These are phyloP conservation scores for Zasmidium angulare DNA, from an alignment of 2,329 filamentous ascomycete species.

Conservation along the genomic window DNA sequence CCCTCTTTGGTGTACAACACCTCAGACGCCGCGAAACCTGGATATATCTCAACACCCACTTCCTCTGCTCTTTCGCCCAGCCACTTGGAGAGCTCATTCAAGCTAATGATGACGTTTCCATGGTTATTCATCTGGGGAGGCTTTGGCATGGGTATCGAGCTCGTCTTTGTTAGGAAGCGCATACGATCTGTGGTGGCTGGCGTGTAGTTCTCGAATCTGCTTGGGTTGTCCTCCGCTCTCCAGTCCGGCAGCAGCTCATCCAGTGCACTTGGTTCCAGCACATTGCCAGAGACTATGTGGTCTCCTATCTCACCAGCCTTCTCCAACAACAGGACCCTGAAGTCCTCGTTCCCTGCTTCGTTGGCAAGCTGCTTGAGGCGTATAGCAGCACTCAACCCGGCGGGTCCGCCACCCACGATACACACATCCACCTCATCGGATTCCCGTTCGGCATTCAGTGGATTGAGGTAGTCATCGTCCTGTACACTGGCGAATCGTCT, in stretches of 20 bases:
- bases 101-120: constrained; percentile 94
- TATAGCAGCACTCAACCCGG: constrained; percentile 89
- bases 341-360: constrained; percentile 92
- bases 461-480: constrained; percentile 45
- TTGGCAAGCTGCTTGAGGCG: constrained; percentile 93
- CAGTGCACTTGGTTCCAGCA: constrained; percentile 84
- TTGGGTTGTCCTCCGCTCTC: constrained; percentile 84
- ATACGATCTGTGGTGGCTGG: constrained; percentile 82
- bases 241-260: constrained; percentile 92
- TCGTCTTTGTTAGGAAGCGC: constrained; percentile 85
- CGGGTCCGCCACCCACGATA: constrained; percentile 94
- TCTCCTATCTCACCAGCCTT: constrained; percentile 94
- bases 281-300: constrained; percentile 93
- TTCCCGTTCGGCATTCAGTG: constrained; percentile 71
- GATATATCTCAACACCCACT: constrained; percentile 91
- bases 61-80: constrained; percentile 95
- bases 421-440: constrained; percentile 93
- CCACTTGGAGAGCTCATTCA: constrained; percentile 96
- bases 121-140: constrained; percentile 98
- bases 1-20: constrained; percentile 84
- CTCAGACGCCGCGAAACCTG: constrained; percentile 92
- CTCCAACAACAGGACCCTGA: constrained; percentile 86
- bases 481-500: constrained; percentile 37
- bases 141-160: constrained; percentile 75
- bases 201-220: constrained; percentile 83